A percentile compares a stretch with the other conserved stretches of the same genome.
Conservation (phyloP, 2,329 filamentous ascomycete genomes). For the Epichloe baconii region DNA sequence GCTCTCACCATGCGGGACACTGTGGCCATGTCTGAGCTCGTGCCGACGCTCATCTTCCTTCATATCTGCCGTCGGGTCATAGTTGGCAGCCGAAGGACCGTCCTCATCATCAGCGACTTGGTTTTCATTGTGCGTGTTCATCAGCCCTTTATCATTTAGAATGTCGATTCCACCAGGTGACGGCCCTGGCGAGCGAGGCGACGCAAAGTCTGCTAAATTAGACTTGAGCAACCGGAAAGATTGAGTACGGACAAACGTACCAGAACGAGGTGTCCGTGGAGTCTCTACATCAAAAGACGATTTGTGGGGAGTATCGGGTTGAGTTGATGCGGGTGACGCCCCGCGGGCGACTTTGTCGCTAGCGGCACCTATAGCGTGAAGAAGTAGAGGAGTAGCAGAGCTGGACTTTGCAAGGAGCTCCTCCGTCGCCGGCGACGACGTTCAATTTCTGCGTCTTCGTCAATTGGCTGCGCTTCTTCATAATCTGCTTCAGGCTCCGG, state of each 20-base stretch:
- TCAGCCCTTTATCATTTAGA: conserved; percentile 52
- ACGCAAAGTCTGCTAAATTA: conserved; percentile 23
- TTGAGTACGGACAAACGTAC: conserved; percentile 24
- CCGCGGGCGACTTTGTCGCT: conserved; percentile 42
- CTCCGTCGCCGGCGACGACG: conserved; percentile 74
- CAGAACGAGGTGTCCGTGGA: conserved; percentile 33
- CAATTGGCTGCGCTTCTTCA: conserved; percentile 47
- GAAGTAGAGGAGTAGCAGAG: conserved; percentile 58
- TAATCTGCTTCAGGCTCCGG: conserved; percentile 29
- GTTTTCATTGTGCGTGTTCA: conserved; percentile 41
- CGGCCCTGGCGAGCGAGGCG: conserved; percentile 32
- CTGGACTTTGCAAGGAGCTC: conserved; percentile 75
- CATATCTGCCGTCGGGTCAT: conserved; percentile 83
- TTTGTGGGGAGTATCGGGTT: conserved; percentile 27
- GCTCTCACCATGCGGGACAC: conserved; percentile 33
- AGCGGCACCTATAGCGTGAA: conserved; percentile 57
- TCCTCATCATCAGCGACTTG: conserved; percentile 37
- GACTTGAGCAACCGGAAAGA: background rate
- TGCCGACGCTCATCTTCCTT: conserved; percentile 65
- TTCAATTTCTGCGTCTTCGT: conserved; percentile 75
- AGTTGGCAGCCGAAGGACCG: conserved; percentile 82
- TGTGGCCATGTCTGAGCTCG: conserved; percentile 47
- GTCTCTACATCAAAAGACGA: conserved; percentile 22
- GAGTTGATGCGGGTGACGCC: conserved; percentile 39
- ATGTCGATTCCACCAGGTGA: conserved; percentile 48